These are phyloP conservation scores for Styphnolobium japonicum DNA, from an alignment of 306 rosid genomes.

Conservation along the genomic window DNA sequence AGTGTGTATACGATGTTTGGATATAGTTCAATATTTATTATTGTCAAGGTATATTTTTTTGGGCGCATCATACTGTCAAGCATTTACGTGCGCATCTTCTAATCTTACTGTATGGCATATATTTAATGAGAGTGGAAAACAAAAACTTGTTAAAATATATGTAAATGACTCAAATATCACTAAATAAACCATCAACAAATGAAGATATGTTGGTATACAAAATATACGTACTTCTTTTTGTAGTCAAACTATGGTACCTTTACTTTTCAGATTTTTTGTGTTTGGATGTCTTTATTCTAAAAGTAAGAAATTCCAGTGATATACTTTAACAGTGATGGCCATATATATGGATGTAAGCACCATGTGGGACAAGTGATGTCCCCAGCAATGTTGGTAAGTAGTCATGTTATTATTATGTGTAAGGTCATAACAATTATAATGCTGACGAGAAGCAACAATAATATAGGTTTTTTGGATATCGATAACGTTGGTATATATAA, in stretches of 20 bases:
- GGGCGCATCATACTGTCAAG: no score
- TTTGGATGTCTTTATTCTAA: not conserved
- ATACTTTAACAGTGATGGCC: not conserved
- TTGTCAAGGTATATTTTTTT: no score
- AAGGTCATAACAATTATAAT: not conserved
- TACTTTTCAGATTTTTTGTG: not conserved
- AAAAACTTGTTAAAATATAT: not conserved
- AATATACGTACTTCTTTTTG: not conserved
- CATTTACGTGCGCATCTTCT: no score
- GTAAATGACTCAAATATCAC: not conserved
- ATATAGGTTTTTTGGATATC: not conserved
- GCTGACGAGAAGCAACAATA: not conserved
- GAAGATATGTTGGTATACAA: not conserved
- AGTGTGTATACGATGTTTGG: no score
- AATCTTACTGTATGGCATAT: no score
- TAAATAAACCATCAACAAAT: not conserved
- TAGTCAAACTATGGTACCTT: not conserved
- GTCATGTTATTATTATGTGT: slow-evolving; percentile 5
- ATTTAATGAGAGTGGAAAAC: not conserved
- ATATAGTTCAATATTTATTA: no score
- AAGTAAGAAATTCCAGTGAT: not conserved
- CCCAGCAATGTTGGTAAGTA: not conserved
- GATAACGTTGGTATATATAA: not conserved
- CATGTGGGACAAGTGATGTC: not conserved
- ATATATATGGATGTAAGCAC: not conserved